Percentiles rank a stretch among this genome's conserved stretches.
phyloP scores from a whole-genome alignment of 768 basidiomycete species.

The Lactarius sp. region DNA sequence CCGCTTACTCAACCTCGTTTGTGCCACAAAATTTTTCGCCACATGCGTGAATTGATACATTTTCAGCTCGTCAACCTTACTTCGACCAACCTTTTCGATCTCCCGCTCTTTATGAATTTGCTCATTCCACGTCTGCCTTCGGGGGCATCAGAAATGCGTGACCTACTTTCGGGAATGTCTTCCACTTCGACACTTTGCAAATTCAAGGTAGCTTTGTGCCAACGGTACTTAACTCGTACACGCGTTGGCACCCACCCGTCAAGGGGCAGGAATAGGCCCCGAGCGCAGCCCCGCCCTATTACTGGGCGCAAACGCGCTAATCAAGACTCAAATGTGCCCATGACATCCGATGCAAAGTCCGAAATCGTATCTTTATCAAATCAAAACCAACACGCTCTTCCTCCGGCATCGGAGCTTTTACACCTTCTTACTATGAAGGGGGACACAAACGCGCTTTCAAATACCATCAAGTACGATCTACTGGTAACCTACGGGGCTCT shows the following conservation, averaged over 20 bases:
- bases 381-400: constrained; percentile 14
- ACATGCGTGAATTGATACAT: constrained; percentile 1
- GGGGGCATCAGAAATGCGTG: constrained; percentile 23
- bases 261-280: constrained; percentile 25
- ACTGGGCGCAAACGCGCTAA: constrained; percentile 19
- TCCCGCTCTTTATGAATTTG: constrained; percentile 33
- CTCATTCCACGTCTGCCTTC: constrained; percentile 30
- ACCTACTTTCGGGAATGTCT: constrained; percentile 30
- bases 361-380: not conserved
- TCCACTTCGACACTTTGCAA: constrained; percentile 26
- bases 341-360: not conserved
- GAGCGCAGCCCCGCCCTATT: constrained; percentile 29
- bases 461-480: constrained; percentile 29
- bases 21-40: constrained; percentile 18
- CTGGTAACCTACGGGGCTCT: constrained; percentile 29
- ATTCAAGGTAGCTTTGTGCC: constrained; percentile 33
- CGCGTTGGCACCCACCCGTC: not conserved
- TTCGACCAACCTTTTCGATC: constrained; percentile 33
- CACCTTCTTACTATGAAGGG: constrained; percentile 18
- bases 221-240: constrained; percentile 25
- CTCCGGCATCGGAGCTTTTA: constrained; percentile 23
- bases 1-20: constrained; percentile 32
- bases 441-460: constrained; percentile 2
- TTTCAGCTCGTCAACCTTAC: constrained; percentile 35
- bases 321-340: not conserved